phyloP scores from a whole-genome alignment of 768 basidiomycete species.

The Myochromella boudieri region DNA sequence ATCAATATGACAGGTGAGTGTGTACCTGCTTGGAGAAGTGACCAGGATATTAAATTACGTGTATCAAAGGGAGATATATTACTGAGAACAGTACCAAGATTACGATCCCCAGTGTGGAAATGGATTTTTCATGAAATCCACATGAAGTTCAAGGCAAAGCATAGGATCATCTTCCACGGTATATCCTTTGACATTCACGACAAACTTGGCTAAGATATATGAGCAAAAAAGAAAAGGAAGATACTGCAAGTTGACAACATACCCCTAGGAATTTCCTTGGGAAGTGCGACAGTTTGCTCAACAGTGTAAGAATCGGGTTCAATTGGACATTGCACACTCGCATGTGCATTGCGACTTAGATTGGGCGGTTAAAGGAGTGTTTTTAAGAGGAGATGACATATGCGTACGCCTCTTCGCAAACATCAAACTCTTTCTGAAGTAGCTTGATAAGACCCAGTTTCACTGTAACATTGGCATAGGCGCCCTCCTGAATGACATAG shows the following conservation, averaged over 20 bases:
- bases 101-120: slow-evolving; percentile 20
- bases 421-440: slow-evolving; percentile 78
- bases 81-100: no score
- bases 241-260: slow-evolving; percentile 16
- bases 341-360: slow-evolving; percentile 69
- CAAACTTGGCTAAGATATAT: slow-evolving; percentile 74
- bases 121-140: slow-evolving; percentile 66
- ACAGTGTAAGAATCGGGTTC: slow-evolving; percentile 69
- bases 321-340: slow-evolving; percentile 83
- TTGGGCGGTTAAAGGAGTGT: slow-evolving; percentile 5
- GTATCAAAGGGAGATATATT: no score
- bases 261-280: slow-evolving; percentile 90
- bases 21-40: no score
- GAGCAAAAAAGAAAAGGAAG: background rate
- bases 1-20: no score
- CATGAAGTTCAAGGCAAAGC: slow-evolving; percentile 76
- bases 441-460: slow-evolving; percentile 94
- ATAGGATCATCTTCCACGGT: slow-evolving; percentile 72
- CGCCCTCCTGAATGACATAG: slow-evolving; percentile 66
- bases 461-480: slow-evolving; percentile 85
- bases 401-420: slow-evolving; percentile 93
- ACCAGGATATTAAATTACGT: no score
- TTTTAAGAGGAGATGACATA: background rate
- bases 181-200: slow-evolving; percentile 64
- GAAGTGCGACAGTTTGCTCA: slow-evolving; percentile 80